Evolutionary conservation across 768 basidiomycete species (phyloP).

Genomic region (Hericium rajendrae): DNA sequence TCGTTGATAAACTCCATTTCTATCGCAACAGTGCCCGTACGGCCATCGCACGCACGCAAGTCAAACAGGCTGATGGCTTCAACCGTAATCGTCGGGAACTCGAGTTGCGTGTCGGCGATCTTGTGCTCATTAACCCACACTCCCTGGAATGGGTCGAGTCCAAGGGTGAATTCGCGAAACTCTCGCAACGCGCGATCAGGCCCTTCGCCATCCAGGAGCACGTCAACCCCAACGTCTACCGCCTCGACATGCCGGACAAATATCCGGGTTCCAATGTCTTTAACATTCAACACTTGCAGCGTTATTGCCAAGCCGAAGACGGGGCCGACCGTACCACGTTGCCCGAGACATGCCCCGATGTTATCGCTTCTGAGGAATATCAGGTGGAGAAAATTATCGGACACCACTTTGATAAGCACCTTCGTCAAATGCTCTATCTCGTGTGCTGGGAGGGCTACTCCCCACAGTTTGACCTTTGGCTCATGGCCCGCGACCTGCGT

Average conservation of each 20-base stretch:
- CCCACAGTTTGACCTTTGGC: conserved; percentile 11
- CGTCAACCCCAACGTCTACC: conserved; percentile 16
- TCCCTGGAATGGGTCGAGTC: conserved; percentile 9
- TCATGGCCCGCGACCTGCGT: not conserved
- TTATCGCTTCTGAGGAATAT: conserved; percentile 3
- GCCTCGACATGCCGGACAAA: conserved; percentile 10
- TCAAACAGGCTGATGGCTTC: conserved; percentile 6
- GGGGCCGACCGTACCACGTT: conserved; percentile 6
- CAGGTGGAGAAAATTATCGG: not conserved
- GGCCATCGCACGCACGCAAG: conserved; percentile 5
- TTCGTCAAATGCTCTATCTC: conserved; percentile 3
- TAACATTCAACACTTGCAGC: conserved; percentile 17
- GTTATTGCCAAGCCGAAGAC: conserved; percentile 12
- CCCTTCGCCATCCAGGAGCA: conserved; percentile 18
- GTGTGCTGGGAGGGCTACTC: conserved; percentile 10
- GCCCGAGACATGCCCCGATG: not conserved
- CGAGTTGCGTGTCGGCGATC: conserved; percentile 16
- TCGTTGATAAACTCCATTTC: not conserved
- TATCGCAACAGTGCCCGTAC: not conserved
- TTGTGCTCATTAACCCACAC: conserved; percentile 16
- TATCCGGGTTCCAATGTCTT: conserved; percentile 17
- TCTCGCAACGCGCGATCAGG: conserved; percentile 12
- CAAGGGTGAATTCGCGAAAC: conserved; percentile 16
- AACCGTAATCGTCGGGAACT: conserved; percentile 8
- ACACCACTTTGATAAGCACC: not conserved